Conservation (phyloP, 164 flowering plant species). For the Chimonanthus salicifolius region DNA sequence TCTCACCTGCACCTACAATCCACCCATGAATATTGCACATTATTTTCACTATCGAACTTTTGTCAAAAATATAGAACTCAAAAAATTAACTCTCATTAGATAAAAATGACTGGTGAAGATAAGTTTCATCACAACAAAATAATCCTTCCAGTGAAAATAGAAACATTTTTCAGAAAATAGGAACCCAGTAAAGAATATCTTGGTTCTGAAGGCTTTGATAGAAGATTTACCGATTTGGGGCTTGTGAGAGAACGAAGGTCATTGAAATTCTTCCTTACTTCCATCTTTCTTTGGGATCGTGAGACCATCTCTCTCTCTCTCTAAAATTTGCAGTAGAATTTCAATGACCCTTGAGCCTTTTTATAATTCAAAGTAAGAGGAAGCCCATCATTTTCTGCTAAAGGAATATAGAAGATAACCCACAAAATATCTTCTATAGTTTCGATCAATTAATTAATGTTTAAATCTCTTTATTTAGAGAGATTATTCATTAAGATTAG, state of each 20-base stretch:
- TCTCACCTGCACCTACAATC: constrained; percentile 26
- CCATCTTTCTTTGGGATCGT: constrained; percentile 4
- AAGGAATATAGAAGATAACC: too few species aligned
- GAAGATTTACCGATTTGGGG: constrained; percentile 13
- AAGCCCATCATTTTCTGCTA: too few species aligned
- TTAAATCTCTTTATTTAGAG: too few species aligned
- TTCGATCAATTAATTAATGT: too few species aligned
- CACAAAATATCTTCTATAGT: too few species aligned
- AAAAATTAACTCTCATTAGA: too few species aligned
- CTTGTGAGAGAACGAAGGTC: constrained; percentile 10
- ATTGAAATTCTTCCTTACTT: constrained; percentile 7
- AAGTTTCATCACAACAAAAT: neutral
- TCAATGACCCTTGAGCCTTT: neutral
- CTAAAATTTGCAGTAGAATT: neutral
- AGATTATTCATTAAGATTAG: too few species aligned
- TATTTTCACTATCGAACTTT: too few species aligned
- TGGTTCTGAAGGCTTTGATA: neutral
- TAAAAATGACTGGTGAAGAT: neutral
- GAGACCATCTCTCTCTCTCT: constrained; percentile 13
- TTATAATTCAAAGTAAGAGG: neutral
- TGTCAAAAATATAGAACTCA: too few species aligned
- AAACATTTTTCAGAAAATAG: neutral
- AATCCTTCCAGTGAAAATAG: neutral
- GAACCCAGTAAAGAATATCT: neutral
- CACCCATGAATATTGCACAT: neutral